phyloP scores from a whole-genome alignment of 2,329 filamentous ascomycete species.

The Ophiostoma piceae region DNA sequence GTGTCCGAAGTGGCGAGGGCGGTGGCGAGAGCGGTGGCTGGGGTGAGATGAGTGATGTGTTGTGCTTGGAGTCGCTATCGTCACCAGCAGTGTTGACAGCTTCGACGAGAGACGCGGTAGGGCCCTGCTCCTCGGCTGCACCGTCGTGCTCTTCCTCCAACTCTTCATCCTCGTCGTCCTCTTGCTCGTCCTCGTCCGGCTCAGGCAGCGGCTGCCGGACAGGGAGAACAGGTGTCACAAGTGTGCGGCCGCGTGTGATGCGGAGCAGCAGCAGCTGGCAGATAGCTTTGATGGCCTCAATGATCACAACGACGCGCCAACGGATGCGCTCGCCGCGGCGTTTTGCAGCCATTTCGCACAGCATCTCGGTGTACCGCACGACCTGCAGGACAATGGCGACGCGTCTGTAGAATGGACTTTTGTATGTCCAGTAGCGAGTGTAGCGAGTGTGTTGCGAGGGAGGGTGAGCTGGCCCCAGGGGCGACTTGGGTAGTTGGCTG shows the following conservation, averaged over 20 bases:
- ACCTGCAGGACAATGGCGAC: conserved; percentile 80
- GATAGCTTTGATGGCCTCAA: conserved; percentile 81
- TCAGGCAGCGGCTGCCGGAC: conserved; percentile 75
- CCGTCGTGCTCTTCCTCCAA: conserved; percentile 43
- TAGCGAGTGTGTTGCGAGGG: conserved; percentile 53
- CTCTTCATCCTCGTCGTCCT: conserved; percentile 49
- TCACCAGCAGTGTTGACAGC: conserved; percentile 28
- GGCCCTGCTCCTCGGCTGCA: conserved; percentile 35
- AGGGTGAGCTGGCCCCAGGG: conserved; percentile 36
- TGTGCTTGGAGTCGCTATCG: not conserved
- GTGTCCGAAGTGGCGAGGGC: conserved; percentile 24
- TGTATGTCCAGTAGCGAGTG: conserved; percentile 60
- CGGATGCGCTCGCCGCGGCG: conserved; percentile 71
- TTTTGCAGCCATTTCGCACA: conserved; percentile 98
- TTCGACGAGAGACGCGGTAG: not conserved
- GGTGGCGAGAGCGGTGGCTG: conserved; percentile 25
- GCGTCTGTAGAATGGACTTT: conserved; percentile 66
- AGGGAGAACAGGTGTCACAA: conserved; percentile 78
- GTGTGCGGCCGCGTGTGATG: conserved; percentile 74
- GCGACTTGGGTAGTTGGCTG: conserved; percentile 39
- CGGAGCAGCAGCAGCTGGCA: conserved; percentile 76
- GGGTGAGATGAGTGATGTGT: conserved; percentile 16
- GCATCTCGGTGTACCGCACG: conserved; percentile 86
- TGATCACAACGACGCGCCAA: conserved; percentile 79
- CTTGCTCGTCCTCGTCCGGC: conserved; percentile 48